Evolutionary conservation across 257 asterid genomes (phyloP).

Genomic region (Solanum appendiculatum): DNA sequence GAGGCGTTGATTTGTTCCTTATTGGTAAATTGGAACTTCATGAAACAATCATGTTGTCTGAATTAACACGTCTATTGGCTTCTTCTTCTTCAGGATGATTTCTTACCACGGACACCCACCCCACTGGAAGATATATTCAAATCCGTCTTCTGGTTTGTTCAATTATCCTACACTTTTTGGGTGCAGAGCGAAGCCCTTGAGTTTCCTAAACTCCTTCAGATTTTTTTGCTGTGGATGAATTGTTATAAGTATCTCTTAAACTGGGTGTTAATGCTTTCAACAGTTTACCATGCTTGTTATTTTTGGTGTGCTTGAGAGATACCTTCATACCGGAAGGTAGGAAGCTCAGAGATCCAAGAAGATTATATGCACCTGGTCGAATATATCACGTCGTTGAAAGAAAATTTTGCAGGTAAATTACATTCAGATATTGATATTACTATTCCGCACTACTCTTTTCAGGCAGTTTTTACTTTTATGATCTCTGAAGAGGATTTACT

Average conservation of each 20-base stretch:
- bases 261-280: constrained; percentile 57
- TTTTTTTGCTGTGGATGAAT: constrained; percentile 15
- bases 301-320: constrained; percentile 85
- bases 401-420: constrained; percentile 79
- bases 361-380: constrained; percentile 93
- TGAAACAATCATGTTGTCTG: not conserved
- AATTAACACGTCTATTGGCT: not conserved
- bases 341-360: constrained; percentile 88
- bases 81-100: constrained; percentile 62
- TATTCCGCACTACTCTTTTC: not conserved
- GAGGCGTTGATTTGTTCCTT: not conserved
- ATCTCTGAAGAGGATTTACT: not conserved
- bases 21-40: not conserved
- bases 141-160: constrained; percentile 81
- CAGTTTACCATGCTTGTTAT: constrained; percentile 96
- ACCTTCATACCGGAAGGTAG: constrained; percentile 91
- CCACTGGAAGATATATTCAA: constrained; percentile 91
- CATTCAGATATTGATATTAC: not conserved
- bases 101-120: constrained; percentile 92
- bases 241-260: constrained; percentile 20
- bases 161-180: not conserved
- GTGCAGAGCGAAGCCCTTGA: constrained; percentile 1
- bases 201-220: not conserved
- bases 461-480: not conserved
- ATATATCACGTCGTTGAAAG: constrained; percentile 91